Evolutionary conservation across 225 moss, liverwort and hornwort species (phyloP), one percentile per base, ranked within the genome.

Genomic region (Pseudisothecium myosuroides): DNA sequence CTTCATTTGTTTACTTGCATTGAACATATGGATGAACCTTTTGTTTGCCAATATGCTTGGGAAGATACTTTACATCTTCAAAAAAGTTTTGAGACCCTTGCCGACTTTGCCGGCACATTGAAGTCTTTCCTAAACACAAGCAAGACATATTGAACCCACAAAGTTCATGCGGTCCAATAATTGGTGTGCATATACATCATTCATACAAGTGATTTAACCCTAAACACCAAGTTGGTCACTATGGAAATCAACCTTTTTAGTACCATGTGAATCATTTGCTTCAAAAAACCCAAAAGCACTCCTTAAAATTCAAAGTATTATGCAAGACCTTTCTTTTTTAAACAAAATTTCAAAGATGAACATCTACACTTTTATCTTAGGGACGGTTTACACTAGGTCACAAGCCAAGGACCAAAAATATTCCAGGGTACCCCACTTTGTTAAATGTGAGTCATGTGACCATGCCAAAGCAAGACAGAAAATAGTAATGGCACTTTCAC

Each of bases 71-170:
- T 27, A 41, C 0, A 2, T 27, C 43, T 71, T 26, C 5, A 71
- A 71, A 26, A 41, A 71, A 71, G 0, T 71, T 24, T 4, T 24
- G 14, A 43, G 22, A 9, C 9, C 14, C 4, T 43, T 72, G 71
- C 6, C 6, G 0, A 71, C 5, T 26, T 71, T 2, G 0, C 4
- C 1, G 2, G 7, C 3, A 69, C 8, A 39, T 41, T 24, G 15
- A 72, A 27, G 43, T 72, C 72, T 27, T 27, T 8, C 39, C 14
- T 10, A 5, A 71, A 1, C 4, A 39, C 4, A 39, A 41, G 12
- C 26, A 26, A 26, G 14, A 9, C 6, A 73, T 28, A 73, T 73
- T 45, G 17, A 47, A 6, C 6, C 7, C 31, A 31, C 0, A 1
- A 0, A 41, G 26, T 24, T 26, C 5, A 41, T 71, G n/a, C n/a